Evolutionary conservation across 352 stramenopile genomes (phyloP), one percentile per base, ranked within the genome.

Genomic region (Elongisporangium senticosum): DNA sequence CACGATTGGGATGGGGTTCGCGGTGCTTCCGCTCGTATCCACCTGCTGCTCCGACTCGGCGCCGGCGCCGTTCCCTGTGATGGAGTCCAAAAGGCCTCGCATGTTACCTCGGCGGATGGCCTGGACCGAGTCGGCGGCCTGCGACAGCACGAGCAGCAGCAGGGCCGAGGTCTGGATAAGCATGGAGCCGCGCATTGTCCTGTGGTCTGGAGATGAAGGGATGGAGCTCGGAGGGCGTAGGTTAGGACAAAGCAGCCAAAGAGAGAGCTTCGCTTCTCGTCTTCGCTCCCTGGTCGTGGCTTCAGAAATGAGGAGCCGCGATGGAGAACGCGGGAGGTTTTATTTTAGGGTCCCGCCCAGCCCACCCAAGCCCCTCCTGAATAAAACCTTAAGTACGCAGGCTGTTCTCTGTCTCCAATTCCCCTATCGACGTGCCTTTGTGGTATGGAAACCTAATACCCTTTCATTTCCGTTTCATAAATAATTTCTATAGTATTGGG

Each of bases 1-100:
- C 21, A 51, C 26, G 33, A 89, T 15, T 17, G 33, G 33, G 13
- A 43, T 43, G 33, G 33, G 33, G 13, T 43, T 43, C 10, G 33
- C 33, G 17, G 33, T 43, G 33, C 33, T 43, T 15, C 33, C 33
- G 33, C 33, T 43, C 13, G 33, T 4, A 10, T 43, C 33, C 7
- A 17, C 10, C 33, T 17, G 33, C 2, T 43, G 33, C 13, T 14
- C 7, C 10, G 33, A 43, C 17, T 43, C 33, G 33, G 33, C 33
- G 33, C 11, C 11, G 11, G 11, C 33, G 13, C 33, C 33, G 20
- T 26, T 51, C 37, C 21, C 61, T 39, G 71, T 72, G 23, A 82
- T 61, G 56, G 74, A 73, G 49, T 68, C 59, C 59, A 79, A 56
- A 17, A 79, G 57, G 2, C 72, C 72, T 22, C 72, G 77, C 10